phyloP scores from a whole-genome alignment of 805 yeast species.

The Yamadazyma takamatsuzukensis region DNA sequence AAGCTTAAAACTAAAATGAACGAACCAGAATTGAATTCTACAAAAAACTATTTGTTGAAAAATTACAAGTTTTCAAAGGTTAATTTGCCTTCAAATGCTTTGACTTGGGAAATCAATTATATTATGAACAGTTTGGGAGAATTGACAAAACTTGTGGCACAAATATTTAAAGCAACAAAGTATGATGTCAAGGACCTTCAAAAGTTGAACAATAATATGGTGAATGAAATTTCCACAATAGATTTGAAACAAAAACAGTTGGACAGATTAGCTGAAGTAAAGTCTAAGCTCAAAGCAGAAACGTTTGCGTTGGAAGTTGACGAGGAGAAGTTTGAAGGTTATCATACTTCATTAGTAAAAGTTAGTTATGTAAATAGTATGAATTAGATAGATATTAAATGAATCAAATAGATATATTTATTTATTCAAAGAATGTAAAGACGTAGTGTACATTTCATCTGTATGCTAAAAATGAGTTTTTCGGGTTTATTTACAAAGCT shows the following conservation, averaged over 20 bases:
- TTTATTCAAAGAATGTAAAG: too few species aligned
- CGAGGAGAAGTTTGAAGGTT: slow-evolving; percentile 8
- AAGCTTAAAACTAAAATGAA: slow-evolving; percentile 16
- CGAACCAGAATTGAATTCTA: slow-evolving; percentile 20
- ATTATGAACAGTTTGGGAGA: slow-evolving; percentile 14
- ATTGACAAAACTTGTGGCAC: slow-evolving; percentile 8
- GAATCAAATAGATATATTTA: too few species aligned
- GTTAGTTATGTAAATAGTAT: too few species aligned
- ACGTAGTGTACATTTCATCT: too few species aligned
- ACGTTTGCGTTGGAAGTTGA: slow-evolving; percentile 4
- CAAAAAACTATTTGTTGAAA: slow-evolving; percentile 25
- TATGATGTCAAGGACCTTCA: slow-evolving; percentile 7
- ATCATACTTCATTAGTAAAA: slow-evolving; percentile 11
- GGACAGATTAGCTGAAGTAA: slow-evolving; percentile 9
- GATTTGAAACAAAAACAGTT: slow-evolving; percentile 9
- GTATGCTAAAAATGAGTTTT: too few species aligned
- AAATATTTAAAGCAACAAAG: not conserved
- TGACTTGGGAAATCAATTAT: slow-evolving; percentile 18
- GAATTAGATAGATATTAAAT: too few species aligned
- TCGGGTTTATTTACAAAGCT: not conserved
- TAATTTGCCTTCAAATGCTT: slow-evolving; percentile 13
- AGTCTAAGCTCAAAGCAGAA: not conserved
- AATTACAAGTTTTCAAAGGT: slow-evolving; percentile 28
- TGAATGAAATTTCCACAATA: slow-evolving; percentile 1
- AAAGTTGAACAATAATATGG: slow-evolving; percentile 6